phyloP scores from a whole-genome alignment of 371 early-diverging fungal species.

The Globomyces sp. region DNA sequence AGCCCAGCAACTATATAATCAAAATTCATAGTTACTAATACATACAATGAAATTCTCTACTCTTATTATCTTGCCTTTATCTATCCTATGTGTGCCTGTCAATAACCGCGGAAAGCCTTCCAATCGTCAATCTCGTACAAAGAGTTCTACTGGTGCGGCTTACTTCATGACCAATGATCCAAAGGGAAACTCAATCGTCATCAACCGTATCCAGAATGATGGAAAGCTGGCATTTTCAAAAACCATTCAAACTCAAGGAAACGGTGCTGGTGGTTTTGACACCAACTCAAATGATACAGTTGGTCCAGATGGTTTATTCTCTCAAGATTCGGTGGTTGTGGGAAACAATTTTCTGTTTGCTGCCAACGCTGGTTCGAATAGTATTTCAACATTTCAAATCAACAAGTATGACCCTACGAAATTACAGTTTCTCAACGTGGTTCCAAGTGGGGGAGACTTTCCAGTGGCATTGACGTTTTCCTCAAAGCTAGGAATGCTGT shows the following conservation, averaged over 20 bases:
- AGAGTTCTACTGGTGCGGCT: background rate
- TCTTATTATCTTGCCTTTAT: too few relatives aligned
- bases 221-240: conserved; percentile 8
- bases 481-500: conserved; percentile 12
- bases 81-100: too few relatives aligned
- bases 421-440: background rate
- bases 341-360: background rate
- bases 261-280: background rate
- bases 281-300: background rate
- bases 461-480: conserved; percentile 7
- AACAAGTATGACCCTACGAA: background rate
- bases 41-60: too few relatives aligned
- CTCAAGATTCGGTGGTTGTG: conserved; percentile 13
- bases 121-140: too few relatives aligned
- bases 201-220: conserved; percentile 7
- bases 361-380: conserved; percentile 16
- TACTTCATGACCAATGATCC: conserved; percentile 17
- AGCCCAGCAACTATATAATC: too few relatives aligned
- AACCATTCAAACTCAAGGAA: background rate
- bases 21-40: too few relatives aligned
- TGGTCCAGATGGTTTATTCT: conserved; percentile 9
- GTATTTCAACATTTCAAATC: conserved; percentile 5
- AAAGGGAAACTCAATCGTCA: background rate
- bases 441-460: background rate
- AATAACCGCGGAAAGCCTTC: too few relatives aligned